Conservation (phyloP, 305 asterid genomes). For the Rubia balearica region DNA sequence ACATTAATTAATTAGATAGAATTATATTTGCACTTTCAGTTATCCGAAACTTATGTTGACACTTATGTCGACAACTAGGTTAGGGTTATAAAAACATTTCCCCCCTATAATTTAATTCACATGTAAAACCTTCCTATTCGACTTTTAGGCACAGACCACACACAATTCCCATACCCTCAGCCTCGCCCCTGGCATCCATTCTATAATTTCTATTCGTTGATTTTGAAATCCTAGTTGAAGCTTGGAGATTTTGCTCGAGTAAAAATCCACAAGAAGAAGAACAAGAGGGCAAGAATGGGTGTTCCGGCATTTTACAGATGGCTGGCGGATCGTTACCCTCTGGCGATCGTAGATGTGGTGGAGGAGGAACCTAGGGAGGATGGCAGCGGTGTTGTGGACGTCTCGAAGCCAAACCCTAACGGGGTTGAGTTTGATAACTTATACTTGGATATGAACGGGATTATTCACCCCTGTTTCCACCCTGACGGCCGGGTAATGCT, state of each 20-base stretch:
- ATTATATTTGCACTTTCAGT: too few species aligned
- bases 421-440: slow-evolving; percentile 89
- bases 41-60: too few species aligned
- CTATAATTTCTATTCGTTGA: background rate
- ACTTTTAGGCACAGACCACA: background rate
- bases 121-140: background rate
- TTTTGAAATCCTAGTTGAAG: background rate
- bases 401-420: slow-evolving; percentile 80
- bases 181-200: background rate
- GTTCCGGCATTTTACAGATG: slow-evolving; percentile 96
- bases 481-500: slow-evolving; percentile 83
- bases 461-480: slow-evolving; percentile 97
- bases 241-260: background rate
- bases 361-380: slow-evolving; percentile 63
- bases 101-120: too few species aligned
- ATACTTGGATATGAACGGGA: slow-evolving; percentile 95
- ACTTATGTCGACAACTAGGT: too few species aligned
- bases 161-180: background rate
- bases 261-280: background rate
- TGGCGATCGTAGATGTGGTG: slow-evolving; percentile 68
- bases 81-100: too few species aligned
- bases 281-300: slow-evolving; percentile 40
- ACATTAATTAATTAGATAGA: too few species aligned
- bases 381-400: slow-evolving; percentile 39
- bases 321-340: slow-evolving; percentile 92